phyloP scores from a whole-genome alignment of 768 basidiomycete species.

The Lanmaoa rubissima region DNA sequence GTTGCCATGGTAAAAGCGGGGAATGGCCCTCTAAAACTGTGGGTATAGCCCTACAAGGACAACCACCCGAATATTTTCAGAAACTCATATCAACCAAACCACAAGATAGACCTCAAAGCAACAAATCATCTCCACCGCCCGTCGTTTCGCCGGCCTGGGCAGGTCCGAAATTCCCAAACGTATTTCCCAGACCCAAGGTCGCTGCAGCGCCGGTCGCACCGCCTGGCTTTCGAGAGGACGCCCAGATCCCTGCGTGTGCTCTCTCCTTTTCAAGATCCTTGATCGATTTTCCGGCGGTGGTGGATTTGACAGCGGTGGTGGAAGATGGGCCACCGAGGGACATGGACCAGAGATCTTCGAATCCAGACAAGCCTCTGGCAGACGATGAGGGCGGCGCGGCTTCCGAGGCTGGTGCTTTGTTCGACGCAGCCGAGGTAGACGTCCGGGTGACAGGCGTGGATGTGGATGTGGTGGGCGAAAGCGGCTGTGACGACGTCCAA shows the following conservation, averaged over 20 bases:
- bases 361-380: constrained; percentile 51
- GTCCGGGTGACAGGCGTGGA: constrained; percentile 15
- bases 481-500: constrained; percentile 28
- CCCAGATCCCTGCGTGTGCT: constrained; percentile 80
- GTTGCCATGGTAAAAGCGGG: not conserved
- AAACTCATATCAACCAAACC: not conserved
- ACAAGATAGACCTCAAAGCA: constrained; percentile 31
- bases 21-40: constrained; percentile 1
- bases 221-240: constrained; percentile 27
- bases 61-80: not conserved
- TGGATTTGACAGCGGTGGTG: constrained; percentile 34
- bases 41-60: not conserved
- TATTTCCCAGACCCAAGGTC: constrained; percentile 14
- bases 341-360: constrained; percentile 89
- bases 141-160: constrained; percentile 16
- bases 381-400: constrained; percentile 29
- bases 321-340: constrained; percentile 54
- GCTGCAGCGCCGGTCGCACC: constrained; percentile 4
- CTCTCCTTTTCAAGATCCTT: constrained; percentile 90
- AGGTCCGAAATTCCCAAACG: constrained; percentile 37
- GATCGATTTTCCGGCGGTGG: constrained; percentile 65
- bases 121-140: constrained; percentile 41
- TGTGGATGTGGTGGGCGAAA: constrained; percentile 19
- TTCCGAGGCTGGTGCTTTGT: constrained; percentile 15
- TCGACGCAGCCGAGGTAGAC: constrained; percentile 10